Evolutionary conservation across 768 basidiomycete genomes (phyloP).

Genomic region (Xerocomus potaroensis): DNA sequence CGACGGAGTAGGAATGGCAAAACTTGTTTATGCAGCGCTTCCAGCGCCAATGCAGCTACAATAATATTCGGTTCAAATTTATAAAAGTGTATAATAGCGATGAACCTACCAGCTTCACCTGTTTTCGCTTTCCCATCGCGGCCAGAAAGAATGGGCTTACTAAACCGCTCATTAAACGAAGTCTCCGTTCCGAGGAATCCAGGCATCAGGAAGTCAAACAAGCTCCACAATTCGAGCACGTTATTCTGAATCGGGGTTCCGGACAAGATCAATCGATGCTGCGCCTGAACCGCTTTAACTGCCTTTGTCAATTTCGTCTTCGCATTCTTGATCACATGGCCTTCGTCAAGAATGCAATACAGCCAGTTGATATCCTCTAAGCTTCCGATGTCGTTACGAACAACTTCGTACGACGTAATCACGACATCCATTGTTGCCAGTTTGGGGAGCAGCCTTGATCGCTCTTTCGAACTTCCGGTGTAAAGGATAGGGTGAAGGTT

Average conservation of each 20-base stretch:
- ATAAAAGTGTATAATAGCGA: neutral
- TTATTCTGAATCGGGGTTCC: slow-evolving; percentile 99
- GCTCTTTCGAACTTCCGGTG: slow-evolving; percentile 81
- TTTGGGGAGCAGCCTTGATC: slow-evolving; percentile 60
- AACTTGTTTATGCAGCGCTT: slow-evolving; percentile 97
- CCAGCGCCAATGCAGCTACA: slow-evolving; percentile 86
- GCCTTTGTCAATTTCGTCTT: slow-evolving; percentile 98
- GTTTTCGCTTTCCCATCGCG: slow-evolving; percentile 94
- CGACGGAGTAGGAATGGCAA: slow-evolving; percentile 96
- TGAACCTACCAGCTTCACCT: slow-evolving; percentile 79
- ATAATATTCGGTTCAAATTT: neutral
- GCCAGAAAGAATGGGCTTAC: slow-evolving; percentile 92
- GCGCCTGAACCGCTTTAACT: slow-evolving; percentile 84
- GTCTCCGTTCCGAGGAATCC: slow-evolving; percentile 96
- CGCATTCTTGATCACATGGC: slow-evolving; percentile 97
- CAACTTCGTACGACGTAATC: slow-evolving; percentile 96
- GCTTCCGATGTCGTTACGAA: slow-evolving; percentile 85
- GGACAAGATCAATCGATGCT: slow-evolving; percentile 91
- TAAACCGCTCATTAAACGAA: slow-evolving; percentile 92
- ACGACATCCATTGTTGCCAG: slow-evolving; percentile 80
- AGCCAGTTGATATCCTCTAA: slow-evolving; percentile 79
- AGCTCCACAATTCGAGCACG: slow-evolving; percentile 95
- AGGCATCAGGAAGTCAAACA: slow-evolving; percentile 99
- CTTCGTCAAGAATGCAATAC: slow-evolving; percentile 97
- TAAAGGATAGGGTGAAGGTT: slow-evolving; percentile 84